Evolutionary conservation across 208 protist species (phyloP), one percentile per base, ranked within the genome.

Genomic region (Endotrypanum monterogeii): DNA sequence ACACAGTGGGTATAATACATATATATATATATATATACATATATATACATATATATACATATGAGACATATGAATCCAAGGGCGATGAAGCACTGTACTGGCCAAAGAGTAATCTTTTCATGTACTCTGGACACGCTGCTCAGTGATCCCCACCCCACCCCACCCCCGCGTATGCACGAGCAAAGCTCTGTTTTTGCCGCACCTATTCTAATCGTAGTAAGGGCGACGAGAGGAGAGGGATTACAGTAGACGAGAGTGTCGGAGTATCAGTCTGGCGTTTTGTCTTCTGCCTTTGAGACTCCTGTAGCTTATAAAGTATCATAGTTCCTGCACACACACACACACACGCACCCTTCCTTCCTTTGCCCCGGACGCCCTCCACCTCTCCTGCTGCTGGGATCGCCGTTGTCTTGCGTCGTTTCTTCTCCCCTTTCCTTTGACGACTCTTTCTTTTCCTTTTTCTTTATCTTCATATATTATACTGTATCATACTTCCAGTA

Each of bases 271-370:
- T 46, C 41, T 9, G 3, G 41, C 41, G 41, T 46, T 46, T 46
- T 46, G 3, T 3, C 41, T 9, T 46, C 9, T 46, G 41, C 3
- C 9, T 46, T 9, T 46, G 9, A 3, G 9, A 46, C 9, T 46
- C 9, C 41, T 46, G 41, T 9, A 46, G 41, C 41, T 46, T 9
- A 46, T 46, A 9, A 46, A 12, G 8, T 25, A 1, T 20, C 20
- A 46, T 1, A 16, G 20, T 51, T 16, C 52, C 32, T 57, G 35
- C 14, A 20, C 65, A 14, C 20, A 58, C 41, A 20, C 44, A 23
- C 37, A 2, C 9, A 32, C 30, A 14, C 76, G 52, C 60, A n/a
- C 57, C 23, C 50, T 69, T 83, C 16, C 76, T 61, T 65, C 46
- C 23, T 6, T 71, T 14, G 11, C 9, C 9, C n/a, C n/a, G n/a